Evolutionary conservation across 2,329 filamentous ascomycete species (phyloP).

Genomic region (Colletotrichum melonis): DNA sequence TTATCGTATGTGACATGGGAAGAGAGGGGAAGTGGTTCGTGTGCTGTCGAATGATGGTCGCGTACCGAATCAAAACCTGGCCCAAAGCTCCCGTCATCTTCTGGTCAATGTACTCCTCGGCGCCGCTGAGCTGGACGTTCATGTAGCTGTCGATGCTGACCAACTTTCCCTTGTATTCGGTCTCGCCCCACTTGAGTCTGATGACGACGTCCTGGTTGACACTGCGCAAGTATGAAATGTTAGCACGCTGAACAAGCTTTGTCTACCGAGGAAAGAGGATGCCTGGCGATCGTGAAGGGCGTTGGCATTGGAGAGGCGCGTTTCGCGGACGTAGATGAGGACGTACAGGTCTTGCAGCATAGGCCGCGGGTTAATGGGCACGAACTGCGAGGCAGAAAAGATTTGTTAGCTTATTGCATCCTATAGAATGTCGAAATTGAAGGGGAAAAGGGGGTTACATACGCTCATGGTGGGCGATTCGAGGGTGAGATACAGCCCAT

Average conservation of each 20-base stretch:
- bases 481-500: slow-evolving; percentile 34
- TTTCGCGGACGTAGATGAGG: slow-evolving; percentile 19
- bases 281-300: neutral
- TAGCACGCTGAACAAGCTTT: slow-evolving; percentile 4
- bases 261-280: neutral
- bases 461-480: slow-evolving; percentile 49
- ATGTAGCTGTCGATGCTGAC: slow-evolving; percentile 98
- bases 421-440: neutral
- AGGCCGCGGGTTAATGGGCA: slow-evolving; percentile 95
- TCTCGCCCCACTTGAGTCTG: slow-evolving; percentile 97
- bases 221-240: slow-evolving; percentile 51
- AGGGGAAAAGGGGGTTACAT: slow-evolving; percentile 17
- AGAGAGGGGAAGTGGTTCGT: too few relatives aligned
- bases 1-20: neutral
- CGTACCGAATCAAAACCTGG: slow-evolving; percentile 89
- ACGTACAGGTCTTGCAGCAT: slow-evolving; percentile 92
- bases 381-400: slow-evolving; percentile 67
- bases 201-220: slow-evolving; percentile 93
- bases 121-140: slow-evolving; percentile 93
- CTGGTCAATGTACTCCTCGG: slow-evolving; percentile 91
- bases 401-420: neutral
- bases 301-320: neutral
- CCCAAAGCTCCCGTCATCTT: slow-evolving; percentile 88
- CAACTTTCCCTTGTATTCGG: slow-evolving; percentile 94
- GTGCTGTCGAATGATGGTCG: neutral